Evolutionary conservation across 208 protist species (phyloP), one percentile per base, ranked within the genome.

Genomic region (Trypanosoma scelopori): DNA sequence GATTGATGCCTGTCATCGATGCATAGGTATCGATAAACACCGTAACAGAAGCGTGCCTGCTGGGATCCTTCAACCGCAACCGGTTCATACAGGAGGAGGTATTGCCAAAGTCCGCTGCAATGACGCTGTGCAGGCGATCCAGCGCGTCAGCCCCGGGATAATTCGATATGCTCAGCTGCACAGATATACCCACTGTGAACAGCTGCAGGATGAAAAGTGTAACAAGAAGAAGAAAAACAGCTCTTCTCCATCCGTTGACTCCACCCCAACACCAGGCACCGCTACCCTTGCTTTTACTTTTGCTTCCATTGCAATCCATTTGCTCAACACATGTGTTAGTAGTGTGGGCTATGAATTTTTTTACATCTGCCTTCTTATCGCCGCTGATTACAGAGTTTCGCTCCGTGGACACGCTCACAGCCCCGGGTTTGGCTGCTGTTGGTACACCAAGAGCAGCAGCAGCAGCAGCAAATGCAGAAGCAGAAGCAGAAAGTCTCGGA

Each of bases 21-120:
- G 81, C 81, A 65, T 81, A 87, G 11, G 72, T 73, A 58, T 87
- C 81, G 48, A 87, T 53, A 28, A 86, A 86, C 0, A 86, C 41
- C 13, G 68, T 75, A 50, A 79, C 43, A 18, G 48, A 52, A n/a
- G 25, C 16, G 20, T n/a, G 30, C 32, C 55, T 60, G 11, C 55
- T 22, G 1, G 22, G 3, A 16, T 18, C 16, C 0, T n/a, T 25
- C 13, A 22, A 16, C 32, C 20, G 22, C 4, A 32, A 12, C 20
- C 30, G 27, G 28, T 47, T 48, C 9, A 64, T 25, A 35, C 69
- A 70, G 16, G 60, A 72, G 23, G 27, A 50, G 12, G 42, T 22
- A n/a, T 59, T 55, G 3, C 49, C 13, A 32, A 65, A 46, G 49
- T 85, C 70, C 15, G 0, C 5, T 23, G 48, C 59, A 45, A 85